Percentiles rank a stretch among this genome's conserved stretches.
Conservation (phyloP, 352 stramenopile genomes). For the Stephanocyclus meneghinianus region DNA sequence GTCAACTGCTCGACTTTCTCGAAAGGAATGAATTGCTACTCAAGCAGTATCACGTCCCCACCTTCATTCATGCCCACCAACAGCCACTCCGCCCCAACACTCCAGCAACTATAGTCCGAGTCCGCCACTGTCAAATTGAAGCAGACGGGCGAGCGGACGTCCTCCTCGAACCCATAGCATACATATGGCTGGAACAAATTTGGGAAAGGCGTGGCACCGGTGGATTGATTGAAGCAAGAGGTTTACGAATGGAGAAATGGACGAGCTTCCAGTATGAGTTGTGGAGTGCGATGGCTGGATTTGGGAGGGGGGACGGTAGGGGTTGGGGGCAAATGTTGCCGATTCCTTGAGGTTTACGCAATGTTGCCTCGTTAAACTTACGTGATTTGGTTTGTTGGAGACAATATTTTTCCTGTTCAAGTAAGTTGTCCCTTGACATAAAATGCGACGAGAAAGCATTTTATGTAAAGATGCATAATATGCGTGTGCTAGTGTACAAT, state of each 20-base stretch:
- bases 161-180: slow-evolving; percentile 51
- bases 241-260: slow-evolving; percentile 56
- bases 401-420: too few species aligned
- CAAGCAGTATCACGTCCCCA: slow-evolving; percentile 39
- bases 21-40: slow-evolving; percentile 42
- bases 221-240: slow-evolving; percentile 61
- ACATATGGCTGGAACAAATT: slow-evolving; percentile 64
- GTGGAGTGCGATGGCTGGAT: slow-evolving; percentile 42
- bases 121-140: slow-evolving; percentile 52
- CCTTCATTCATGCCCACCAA: slow-evolving; percentile 68
- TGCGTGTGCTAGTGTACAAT: too few species aligned
- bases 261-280: slow-evolving; percentile 31
- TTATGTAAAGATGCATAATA: too few species aligned
- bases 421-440: too few species aligned
- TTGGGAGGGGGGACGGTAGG: slow-evolving; percentile 42
- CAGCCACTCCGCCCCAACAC: slow-evolving; percentile 29
- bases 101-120: slow-evolving; percentile 66
- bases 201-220: slow-evolving; percentile 54
- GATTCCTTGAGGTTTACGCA: slow-evolving; percentile 35
- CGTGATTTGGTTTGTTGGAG: neutral
- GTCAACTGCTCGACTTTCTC: slow-evolving; percentile 31
- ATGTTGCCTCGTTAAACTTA: neutral
- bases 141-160: slow-evolving; percentile 70
- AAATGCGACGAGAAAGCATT: too few species aligned
- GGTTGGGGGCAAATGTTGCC: slow-evolving; percentile 34